Evolutionary conservation across 75 land plant genomes (phyloP), one percentile per base, ranked within the genome.

Genomic region (Azolla pinnata): DNA sequence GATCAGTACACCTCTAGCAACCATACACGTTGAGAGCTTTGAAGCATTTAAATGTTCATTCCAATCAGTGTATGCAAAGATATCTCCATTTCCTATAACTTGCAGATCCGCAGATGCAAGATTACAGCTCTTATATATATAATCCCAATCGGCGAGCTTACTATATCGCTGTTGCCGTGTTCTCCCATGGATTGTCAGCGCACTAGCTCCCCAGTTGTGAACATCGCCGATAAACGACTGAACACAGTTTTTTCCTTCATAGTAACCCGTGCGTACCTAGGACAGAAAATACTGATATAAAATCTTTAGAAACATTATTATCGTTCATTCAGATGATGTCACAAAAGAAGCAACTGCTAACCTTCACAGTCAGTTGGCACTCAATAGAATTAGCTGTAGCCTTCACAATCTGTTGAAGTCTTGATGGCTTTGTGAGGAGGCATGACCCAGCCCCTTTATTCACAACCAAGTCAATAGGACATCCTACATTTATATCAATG

Each of bases 401-500:
- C 62, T 66, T 72, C 59, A 95, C 79, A 20, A 86, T 69, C 57
- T 71, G 62, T 57, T 86, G 74, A 72, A 95, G 82, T 20, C 83
- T 76, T 75, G 68, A 56, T 7, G 99, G 99, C 50, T 95, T 95
- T 33, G 77, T 83, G 42, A 95, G 83, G 57, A 95, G 83, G 74
- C 70, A 75, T 27, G 99, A 95, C 28, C 99, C 99, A 70, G 90
- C 99, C 61, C 99, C 99, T 52, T 89, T 95, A 70, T 83, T 89
- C 18, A 83, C 87, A 47, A 95, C 91, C 54, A 95, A 60, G 66
- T 95, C 99, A 65, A 95, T 95, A 24, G 99, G 99, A 51, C 99
- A 95, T 0, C 99, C 99, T 81, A 95, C 83, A 65, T 95, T 95
- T 32, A 95, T 79, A 61, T 95, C 99, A 71, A 95, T 86, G 51